Percentiles rank a stretch among this genome's conserved stretches.
Conservation (phyloP, 2,329 filamentous ascomycete genomes). For the Calonectria pteridis region DNA sequence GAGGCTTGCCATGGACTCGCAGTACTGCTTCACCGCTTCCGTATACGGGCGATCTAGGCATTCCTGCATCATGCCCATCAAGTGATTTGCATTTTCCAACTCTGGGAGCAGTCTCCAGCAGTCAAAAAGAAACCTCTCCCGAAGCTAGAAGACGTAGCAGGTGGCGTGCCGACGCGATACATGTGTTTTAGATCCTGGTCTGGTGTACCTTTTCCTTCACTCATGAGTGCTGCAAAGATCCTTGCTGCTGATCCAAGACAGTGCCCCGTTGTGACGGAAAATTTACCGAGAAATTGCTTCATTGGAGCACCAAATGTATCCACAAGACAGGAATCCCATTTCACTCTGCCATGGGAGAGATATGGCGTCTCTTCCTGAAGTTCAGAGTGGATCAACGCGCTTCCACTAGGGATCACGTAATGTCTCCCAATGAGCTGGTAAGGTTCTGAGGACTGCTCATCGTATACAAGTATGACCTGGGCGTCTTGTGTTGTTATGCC, state of each 20-base stretch:
- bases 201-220: not conserved
- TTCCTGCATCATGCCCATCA: not conserved
- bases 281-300: not conserved
- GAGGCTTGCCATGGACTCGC: not conserved
- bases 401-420: not conserved
- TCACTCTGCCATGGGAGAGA: not conserved
- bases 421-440: not conserved
- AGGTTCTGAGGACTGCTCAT: not conserved
- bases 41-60: not conserved
- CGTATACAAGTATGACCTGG: not conserved
- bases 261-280: not conserved
- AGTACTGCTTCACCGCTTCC: not conserved
- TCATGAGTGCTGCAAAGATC: not conserved
- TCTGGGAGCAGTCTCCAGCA: not conserved
- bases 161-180: not conserved
- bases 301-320: not conserved
- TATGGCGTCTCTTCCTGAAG: not conserved
- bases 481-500: not conserved
- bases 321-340: not conserved
- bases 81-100: not conserved
- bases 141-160: not conserved
- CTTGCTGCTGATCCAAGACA: not conserved
- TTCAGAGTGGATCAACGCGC: not conserved
- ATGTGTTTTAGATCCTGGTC: not conserved
- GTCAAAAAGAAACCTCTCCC: not conserved